phyloP scores from a whole-genome alignment of 2,329 filamentous ascomycete genomes.

The Aureobasidium leucospermi region DNA sequence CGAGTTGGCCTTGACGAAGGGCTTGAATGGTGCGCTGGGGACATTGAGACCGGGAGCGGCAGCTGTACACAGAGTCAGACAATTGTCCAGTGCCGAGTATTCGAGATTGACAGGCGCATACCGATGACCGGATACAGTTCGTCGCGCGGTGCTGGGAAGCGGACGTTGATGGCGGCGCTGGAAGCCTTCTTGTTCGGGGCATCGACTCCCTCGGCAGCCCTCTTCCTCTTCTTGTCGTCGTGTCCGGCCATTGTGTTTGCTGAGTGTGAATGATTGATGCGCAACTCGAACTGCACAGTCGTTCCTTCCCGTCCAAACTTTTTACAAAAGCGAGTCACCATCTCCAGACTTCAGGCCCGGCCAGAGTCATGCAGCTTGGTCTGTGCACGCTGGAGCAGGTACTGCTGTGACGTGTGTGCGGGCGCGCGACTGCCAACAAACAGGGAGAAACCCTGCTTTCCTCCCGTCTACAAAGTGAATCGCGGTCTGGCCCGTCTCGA shows the following conservation, averaged over 20 bases:
- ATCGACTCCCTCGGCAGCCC: slow-evolving; percentile 35
- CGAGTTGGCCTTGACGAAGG: slow-evolving; percentile 35
- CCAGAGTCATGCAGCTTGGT: not conserved
- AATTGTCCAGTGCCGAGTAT: too few relatives aligned
- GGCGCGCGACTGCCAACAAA: not conserved
- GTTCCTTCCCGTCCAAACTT: not conserved
- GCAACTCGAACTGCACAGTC: too few relatives aligned
- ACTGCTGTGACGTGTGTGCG: not conserved
- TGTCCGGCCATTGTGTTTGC: slow-evolving; percentile 23
- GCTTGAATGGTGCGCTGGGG: slow-evolving; percentile 41
- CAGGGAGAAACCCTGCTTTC: not conserved
- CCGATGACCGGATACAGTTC: slow-evolving; percentile 18
- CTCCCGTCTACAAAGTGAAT: not conserved
- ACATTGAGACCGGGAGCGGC: slow-evolving; percentile 29
- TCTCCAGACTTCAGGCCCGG: not conserved
- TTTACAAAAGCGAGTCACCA: slow-evolving; percentile 1
- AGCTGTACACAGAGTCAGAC: slow-evolving; percentile 15
- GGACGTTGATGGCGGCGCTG: slow-evolving; percentile 23
- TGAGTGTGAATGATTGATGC: not conserved
- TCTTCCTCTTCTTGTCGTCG: slow-evolving; percentile 46
- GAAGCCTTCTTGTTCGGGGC: slow-evolving; percentile 33
- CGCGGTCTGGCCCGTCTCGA: not conserved
- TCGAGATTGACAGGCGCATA: not conserved
- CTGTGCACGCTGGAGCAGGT: not conserved
- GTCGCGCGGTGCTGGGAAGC: slow-evolving; percentile 13